Conservation (phyloP, 1,284 basidiomycete species). For the Melampsora allii-populina region DNA sequence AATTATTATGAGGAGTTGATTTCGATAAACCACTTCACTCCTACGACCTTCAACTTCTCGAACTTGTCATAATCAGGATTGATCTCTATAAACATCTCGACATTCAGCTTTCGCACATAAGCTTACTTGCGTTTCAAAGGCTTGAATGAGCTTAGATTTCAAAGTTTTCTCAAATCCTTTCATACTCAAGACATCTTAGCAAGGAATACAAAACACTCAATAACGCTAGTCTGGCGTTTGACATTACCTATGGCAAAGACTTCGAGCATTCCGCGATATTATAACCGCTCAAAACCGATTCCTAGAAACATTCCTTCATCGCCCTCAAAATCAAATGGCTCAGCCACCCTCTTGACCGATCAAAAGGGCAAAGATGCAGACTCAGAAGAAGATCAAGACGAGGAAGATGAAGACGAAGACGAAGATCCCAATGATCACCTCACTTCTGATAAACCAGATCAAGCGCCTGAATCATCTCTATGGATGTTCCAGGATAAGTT, state of each 20-base stretch:
- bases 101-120: too few relatives aligned
- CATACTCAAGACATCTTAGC: too few relatives aligned
- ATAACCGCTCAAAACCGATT: background rate
- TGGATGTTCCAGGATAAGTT: slow-evolving; percentile 26
- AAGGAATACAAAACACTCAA: too few relatives aligned
- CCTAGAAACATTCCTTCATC: slow-evolving; percentile 6
- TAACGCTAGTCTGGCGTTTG: too few relatives aligned
- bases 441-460: slow-evolving; percentile 1
- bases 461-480: slow-evolving; percentile 14
- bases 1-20: too few relatives aligned
- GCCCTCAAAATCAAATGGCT: slow-evolving; percentile 16
- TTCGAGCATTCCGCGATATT: slow-evolving; percentile 34
- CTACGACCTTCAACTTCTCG: too few relatives aligned
- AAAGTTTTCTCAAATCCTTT: too few relatives aligned
- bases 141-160: too few relatives aligned
- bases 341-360: background rate
- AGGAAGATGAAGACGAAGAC: background rate
- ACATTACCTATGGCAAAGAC: slow-evolving; percentile 21
- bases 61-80: too few relatives aligned
- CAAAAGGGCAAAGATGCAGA: background rate
- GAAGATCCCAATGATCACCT: background rate
- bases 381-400: slow-evolving; percentile 12
- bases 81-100: too few relatives aligned
- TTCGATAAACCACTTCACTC: too few relatives aligned
- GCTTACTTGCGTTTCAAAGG: too few relatives aligned